Evolutionary conservation across 2,329 filamentous ascomycete genomes (phyloP).

Genomic region (Verticillium nubilum): DNA sequence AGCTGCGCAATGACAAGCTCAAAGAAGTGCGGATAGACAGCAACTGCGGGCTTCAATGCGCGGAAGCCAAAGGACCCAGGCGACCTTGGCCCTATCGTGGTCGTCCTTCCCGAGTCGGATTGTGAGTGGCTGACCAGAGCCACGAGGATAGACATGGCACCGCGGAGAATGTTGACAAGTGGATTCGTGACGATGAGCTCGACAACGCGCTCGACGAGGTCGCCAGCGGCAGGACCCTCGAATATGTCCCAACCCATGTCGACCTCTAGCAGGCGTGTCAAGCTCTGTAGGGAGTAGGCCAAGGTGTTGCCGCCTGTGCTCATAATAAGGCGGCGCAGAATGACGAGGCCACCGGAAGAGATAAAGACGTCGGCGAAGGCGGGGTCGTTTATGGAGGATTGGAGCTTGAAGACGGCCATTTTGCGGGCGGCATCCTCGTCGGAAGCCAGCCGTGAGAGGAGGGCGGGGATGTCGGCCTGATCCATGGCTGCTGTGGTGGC

Average conservation of each 20-base stretch:
- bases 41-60: conserved; percentile 85
- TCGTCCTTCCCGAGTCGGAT: conserved; percentile 33
- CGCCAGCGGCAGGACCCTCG: conserved; percentile 54
- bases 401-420: conserved; percentile 98
- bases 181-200: conserved; percentile 92
- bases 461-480: conserved; percentile 60
- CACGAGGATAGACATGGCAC: conserved; percentile 94
- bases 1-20: conserved; percentile 89
- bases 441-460: conserved; percentile 58
- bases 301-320: conserved; percentile 86
- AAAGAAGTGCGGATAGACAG: conserved; percentile 87
- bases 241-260: conserved; percentile 97
- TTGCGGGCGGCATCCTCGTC: conserved; percentile 89
- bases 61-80: conserved; percentile 78
- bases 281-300: conserved; percentile 87
- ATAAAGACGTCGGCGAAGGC: conserved; percentile 97
- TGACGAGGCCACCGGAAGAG: conserved; percentile 74
- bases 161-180: conserved; percentile 92
- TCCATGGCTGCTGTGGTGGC: conserved; percentile 41
- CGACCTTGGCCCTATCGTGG: conserved; percentile 20
- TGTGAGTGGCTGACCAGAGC: conserved; percentile 86
- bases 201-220: conserved; percentile 72
- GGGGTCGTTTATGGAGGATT: conserved; percentile 90
- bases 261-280: conserved; percentile 83
- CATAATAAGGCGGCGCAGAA: conserved; percentile 79